Base-by-base conservation (phyloP, 1,284 basidiomycete genomes). In the Filobasidium uniguttulatum region DNA sequence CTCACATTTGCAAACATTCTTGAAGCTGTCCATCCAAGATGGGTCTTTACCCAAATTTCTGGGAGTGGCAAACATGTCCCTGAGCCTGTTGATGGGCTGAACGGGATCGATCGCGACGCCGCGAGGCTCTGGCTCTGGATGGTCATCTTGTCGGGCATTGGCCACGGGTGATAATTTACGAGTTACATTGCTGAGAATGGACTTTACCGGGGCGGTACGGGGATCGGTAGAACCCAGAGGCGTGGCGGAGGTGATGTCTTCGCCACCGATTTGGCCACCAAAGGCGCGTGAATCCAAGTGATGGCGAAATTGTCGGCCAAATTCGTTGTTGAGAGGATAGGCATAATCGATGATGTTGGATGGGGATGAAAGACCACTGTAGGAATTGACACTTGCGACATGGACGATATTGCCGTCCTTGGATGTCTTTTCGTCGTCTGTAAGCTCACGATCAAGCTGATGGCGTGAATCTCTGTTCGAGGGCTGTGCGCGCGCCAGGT, bases 1-100 rank as follows among this genome's bases (percentile, higher is more conserved):
- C 52, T 36, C 23, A 54, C 52, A 54, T 44, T 49, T 54, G 48
- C 49, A 36, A 28, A 48, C 46, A 49, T 54, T 54, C 48, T 35
- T 38, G 26, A 46, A 46, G 41, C 48, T 49, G 29, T 49, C 43
- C 7, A 30, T 46, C 52, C 52, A 54, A 20, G 43, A 37, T 3
- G 52, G 52, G 33, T 54, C 52, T 9, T 28, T 30, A 5, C 43
- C 52, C n/a, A 54, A 44, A 30, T 54, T 54, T 7, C 52, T 22
- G 15, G 46, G 48, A 17, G 52, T 47, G 36, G 43, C 40, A 30
- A 54, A 49, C 33, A 54, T 19, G 10, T 54, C 47, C 5, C 43
- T 45, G 25, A 54, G 45, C 22, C 38, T 46, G 20, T 49, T 54
- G 12, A 44, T 41, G 19, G 52, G 52, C 25, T 44, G 23, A 15